Percentiles rank a stretch among this genome's conserved stretches.
Conservation (phyloP, 2,329 filamentous ascomycete genomes). For the Thelonectria discophora region DNA sequence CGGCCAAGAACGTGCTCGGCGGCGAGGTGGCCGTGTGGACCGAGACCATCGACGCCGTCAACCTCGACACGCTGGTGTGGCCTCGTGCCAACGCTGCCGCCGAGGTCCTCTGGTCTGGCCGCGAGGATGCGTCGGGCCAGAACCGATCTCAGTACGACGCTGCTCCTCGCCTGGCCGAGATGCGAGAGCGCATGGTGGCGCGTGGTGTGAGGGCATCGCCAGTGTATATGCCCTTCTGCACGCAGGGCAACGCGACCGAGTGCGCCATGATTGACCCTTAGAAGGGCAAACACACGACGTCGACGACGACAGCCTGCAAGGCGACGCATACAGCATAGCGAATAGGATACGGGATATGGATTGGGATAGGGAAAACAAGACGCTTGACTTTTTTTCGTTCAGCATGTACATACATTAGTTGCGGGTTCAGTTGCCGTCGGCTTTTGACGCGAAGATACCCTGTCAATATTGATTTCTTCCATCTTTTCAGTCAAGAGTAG, state of each 20-base stretch:
- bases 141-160: constrained; percentile 78
- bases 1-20: constrained; percentile 76
- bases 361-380: background rate
- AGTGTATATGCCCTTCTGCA: constrained; percentile 69
- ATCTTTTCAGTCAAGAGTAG: background rate
- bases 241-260: constrained; percentile 43
- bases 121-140: constrained; percentile 69
- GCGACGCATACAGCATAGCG: background rate
- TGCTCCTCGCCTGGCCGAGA: constrained; percentile 74
- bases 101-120: constrained; percentile 83
- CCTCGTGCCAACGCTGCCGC: constrained; percentile 77
- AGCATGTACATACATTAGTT: background rate
- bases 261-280: constrained; percentile 35
- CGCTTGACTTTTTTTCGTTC: background rate
- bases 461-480: background rate
- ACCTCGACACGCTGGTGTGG: constrained; percentile 80
- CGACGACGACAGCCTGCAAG: background rate
- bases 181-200: constrained; percentile 78
- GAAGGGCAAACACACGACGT: background rate
- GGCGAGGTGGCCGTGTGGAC: constrained; percentile 86
- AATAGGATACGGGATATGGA: background rate
- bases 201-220: constrained; percentile 70
- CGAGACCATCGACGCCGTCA: constrained; percentile 80
- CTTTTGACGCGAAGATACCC: constrained; percentile 1
- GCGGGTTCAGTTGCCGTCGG: background rate